Conservation (phyloP, 148 eudicot genomes). For the Rheum nobile region DNA sequence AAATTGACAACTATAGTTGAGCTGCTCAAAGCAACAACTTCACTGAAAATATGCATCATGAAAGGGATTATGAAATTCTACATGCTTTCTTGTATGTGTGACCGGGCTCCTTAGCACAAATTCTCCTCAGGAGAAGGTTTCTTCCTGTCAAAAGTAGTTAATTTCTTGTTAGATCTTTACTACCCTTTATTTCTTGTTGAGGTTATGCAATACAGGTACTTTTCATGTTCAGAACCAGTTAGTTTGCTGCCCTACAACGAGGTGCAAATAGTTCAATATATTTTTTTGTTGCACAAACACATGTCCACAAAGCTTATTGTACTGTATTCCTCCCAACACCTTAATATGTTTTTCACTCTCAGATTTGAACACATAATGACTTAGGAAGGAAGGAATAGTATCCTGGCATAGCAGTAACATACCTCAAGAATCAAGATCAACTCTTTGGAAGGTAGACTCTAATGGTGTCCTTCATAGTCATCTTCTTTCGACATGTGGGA, state of each 20-base stretch:
- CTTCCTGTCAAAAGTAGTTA: background rate
- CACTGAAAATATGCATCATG: background rate
- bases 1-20: background rate
- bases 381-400: background rate
- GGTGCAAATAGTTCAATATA: background rate
- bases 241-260: too few species aligned
- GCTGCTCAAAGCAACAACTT: background rate
- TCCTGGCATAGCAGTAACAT: constrained; percentile 6
- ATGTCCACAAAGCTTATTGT: background rate
- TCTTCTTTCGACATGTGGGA: constrained; percentile 75
- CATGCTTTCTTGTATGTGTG: background rate
- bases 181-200: background rate
- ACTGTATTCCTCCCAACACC: background rate
- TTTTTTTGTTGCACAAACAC: background rate
- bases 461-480: constrained; percentile 44
- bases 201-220: background rate
- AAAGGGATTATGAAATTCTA: background rate
- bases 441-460: constrained; percentile 74
- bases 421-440: constrained; percentile 27
- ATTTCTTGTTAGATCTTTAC: background rate
- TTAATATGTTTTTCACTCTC: background rate
- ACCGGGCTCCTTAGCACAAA: background rate
- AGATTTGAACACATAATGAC: background rate
- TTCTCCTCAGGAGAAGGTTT: background rate
- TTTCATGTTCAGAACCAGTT: background rate